These are phyloP conservation scores for Ganoderma lucidum DNA, from an alignment of 1,284 basidiomycete species.

Conservation along the genomic window DNA sequence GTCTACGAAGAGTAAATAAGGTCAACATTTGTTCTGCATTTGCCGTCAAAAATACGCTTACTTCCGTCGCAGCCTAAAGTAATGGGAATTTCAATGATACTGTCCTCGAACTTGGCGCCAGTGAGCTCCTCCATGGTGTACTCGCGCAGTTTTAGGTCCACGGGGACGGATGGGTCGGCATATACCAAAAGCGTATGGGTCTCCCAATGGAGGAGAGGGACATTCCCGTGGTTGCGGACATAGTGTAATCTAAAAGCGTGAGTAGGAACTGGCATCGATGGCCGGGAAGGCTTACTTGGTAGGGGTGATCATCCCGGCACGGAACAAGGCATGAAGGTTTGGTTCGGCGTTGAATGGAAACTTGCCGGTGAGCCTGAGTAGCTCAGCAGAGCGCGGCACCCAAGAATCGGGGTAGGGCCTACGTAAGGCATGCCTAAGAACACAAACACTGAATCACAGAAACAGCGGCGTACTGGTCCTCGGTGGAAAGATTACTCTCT, in stretches of 20 bases:
- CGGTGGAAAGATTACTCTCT: slow-evolving; percentile 32
- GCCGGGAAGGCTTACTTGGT: slow-evolving; percentile 26
- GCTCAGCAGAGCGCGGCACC: slow-evolving; percentile 37
- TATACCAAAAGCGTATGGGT: slow-evolving; percentile 31
- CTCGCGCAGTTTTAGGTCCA: slow-evolving; percentile 30
- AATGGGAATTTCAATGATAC: slow-evolving; percentile 32
- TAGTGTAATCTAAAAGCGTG: slow-evolving; percentile 32
- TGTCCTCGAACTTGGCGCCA: slow-evolving; percentile 22
- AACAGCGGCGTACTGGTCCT: slow-evolving; percentile 35
- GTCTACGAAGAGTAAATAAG: slow-evolving; percentile 17
- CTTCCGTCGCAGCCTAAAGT: slow-evolving; percentile 39
- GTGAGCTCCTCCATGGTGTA: slow-evolving; percentile 34
- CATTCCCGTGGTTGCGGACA: slow-evolving; percentile 36
- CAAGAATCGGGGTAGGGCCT: slow-evolving; percentile 36
- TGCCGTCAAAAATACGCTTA: slow-evolving; percentile 6
- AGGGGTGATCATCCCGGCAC: slow-evolving; percentile 36
- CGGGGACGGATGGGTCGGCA: slow-evolving; percentile 26
- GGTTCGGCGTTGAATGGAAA: slow-evolving; percentile 38
- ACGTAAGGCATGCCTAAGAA: background rate
- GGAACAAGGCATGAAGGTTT: slow-evolving; percentile 27
- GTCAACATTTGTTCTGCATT: background rate
- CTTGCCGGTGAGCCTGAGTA: slow-evolving; percentile 34
- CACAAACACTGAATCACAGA: background rate
- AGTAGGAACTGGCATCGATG: background rate
- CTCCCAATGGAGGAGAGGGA: slow-evolving; percentile 36